These are phyloP conservation scores for Beta corolliflora DNA, from an alignment of 179 eudicot species.

Conservation along the genomic window DNA sequence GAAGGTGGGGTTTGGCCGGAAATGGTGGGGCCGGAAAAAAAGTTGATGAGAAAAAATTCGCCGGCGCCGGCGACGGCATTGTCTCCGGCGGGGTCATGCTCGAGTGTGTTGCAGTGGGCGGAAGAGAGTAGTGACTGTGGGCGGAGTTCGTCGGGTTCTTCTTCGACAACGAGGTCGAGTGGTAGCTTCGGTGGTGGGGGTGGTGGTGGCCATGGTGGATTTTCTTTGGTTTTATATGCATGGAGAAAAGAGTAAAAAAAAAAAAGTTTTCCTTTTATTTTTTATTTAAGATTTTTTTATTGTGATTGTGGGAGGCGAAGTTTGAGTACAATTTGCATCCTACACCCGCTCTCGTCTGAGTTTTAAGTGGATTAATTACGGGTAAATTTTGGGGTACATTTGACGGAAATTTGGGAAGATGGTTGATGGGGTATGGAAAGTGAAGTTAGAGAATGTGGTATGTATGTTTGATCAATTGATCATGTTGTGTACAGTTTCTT, in stretches of 20 bases:
- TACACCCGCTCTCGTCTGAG: too few species aligned
- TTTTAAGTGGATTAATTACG: not conserved
- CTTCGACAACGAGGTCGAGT: conserved; percentile 50
- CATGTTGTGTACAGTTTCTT: conserved; percentile 1
- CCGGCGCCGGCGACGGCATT: conserved; percentile 30
- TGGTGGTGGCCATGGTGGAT: conserved; percentile 47
- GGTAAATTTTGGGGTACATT: not conserved
- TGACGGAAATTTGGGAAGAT: too few species aligned
- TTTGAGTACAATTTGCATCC: too few species aligned
- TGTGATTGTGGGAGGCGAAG: too few species aligned
- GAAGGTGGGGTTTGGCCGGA: conserved; percentile 64
- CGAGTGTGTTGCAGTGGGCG: conserved; percentile 73
- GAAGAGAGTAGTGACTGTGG: conserved; percentile 70
- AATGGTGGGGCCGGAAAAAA: conserved; percentile 68
- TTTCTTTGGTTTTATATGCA: conserved; percentile 63
- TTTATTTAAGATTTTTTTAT: not conserved
- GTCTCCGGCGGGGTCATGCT: conserved; percentile 52
- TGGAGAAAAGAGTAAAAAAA: conserved; percentile 53
- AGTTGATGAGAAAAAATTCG: conserved; percentile 52
- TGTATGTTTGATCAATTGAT: not conserved
- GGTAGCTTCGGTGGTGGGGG: conserved; percentile 46
- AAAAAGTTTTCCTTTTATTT: not conserved
- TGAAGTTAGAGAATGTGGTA: not conserved
- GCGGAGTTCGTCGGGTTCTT: conserved; percentile 59
- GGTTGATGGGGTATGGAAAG: too few species aligned